Base-by-base conservation (phyloP, 192 early-diverging fungal genomes). In the Coemansia sp. region DNA sequence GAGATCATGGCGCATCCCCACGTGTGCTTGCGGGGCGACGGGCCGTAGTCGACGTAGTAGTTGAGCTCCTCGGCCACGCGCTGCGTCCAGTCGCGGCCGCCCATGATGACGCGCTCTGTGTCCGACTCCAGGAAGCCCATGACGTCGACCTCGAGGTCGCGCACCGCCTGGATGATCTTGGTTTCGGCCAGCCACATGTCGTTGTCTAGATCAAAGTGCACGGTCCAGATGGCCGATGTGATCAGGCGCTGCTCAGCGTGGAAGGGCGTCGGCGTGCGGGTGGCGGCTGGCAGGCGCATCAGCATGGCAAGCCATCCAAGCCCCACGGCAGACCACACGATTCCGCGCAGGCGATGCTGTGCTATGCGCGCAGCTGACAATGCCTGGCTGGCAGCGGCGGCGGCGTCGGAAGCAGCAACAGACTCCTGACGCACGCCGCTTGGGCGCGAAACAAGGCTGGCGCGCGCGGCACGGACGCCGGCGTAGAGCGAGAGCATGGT, bases 1-100 rank as follows among this genome's bases (percentile, higher is more conserved):
- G 91, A 93, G 55, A 93, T 86, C 86, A 93, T 87, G 3, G 87
- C 78, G 65, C 91, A 93, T 8, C 91, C 91, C 91, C 91, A 93
- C 26, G 91, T 93, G 79, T 93, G 91, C 79, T 93, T 91, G 66
- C 87, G 88, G 9, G 90, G 88, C n/a, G 89, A 87, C 49, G 91
- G 91, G 16, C 91, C 91, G 73, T 90, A 93, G 77, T 93, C 91
- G 21, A 88, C 77, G 70, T 93, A 91, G 73, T 87, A 88, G 55
- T 85, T 83, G 6, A 93, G 83, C 62, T 91, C 87, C 67, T 93
- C 91, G 39, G 84, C 84, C 64, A 93, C 79, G 61, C 84, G 88
- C 82, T 93, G 91, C 30, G 88, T 86, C 83, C 87, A 86, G 71
- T 93, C 91, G 63, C 91, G 89, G 61, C 89, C 89, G 64, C 91